A percentile compares a stretch with the other conserved stretches of the same genome.
Conservation (phyloP, 2,329 filamentous ascomycete genomes). For the Cryphonectria naterciae region DNA sequence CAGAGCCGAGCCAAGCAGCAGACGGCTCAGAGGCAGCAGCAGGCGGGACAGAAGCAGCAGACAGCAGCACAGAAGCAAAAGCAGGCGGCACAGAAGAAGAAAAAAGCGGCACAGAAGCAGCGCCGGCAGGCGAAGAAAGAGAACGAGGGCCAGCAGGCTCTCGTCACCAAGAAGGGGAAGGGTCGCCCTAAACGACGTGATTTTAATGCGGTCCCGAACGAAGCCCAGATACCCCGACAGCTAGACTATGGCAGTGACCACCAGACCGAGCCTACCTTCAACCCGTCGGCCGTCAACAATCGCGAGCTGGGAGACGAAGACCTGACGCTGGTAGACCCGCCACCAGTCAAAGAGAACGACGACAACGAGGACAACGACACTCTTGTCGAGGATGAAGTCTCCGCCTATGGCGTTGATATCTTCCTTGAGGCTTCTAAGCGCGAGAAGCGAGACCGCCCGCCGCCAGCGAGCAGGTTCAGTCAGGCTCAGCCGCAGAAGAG, state of each 20-base stretch:
- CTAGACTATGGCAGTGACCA: conserved; percentile 1
- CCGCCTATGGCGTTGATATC: conserved; percentile 14
- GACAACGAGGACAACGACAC: background rate
- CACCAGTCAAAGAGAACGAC: background rate
- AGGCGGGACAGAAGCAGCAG: background rate
- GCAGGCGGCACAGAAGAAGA: background rate
- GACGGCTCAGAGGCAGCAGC: background rate
- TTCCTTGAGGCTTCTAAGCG: conserved; percentile 2
- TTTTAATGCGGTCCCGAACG: background rate
- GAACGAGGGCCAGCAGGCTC: background rate
- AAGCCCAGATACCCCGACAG: background rate
- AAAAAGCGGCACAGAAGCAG: background rate
- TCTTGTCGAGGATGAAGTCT: background rate
- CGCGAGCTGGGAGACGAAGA: conserved; percentile 20
- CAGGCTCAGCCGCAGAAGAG: background rate
- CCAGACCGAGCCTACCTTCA: background rate
- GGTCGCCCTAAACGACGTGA: background rate
- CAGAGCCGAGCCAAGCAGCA: background rate
- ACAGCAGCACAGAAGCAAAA: background rate
- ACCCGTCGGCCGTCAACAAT: conserved; percentile 18
- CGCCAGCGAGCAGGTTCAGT: background rate
- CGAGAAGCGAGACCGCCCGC: background rate
- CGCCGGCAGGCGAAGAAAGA: background rate
- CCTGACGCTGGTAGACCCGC: conserved; percentile 13
- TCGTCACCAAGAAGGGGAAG: background rate